phyloP scores from a whole-genome alignment of 805 yeast genomes.

The Helenozyma rhizophorensis region DNA sequence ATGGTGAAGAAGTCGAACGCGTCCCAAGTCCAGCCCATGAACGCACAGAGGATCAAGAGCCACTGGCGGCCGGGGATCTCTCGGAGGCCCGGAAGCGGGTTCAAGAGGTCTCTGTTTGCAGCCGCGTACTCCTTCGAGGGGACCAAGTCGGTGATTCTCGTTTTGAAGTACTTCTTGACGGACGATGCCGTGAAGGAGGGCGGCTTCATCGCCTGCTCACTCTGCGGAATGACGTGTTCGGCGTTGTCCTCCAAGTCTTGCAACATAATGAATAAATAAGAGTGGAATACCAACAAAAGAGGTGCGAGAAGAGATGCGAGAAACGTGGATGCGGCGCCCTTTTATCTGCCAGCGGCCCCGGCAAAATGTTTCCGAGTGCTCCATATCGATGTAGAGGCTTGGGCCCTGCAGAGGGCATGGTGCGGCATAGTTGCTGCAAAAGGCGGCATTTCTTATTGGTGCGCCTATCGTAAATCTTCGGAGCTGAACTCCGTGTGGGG shows the following conservation, averaged over 20 bases:
- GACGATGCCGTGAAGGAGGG: constrained; percentile 8
- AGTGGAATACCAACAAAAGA: no score
- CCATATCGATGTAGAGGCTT: no score
- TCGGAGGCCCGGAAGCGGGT: constrained; percentile 12
- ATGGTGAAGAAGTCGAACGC: constrained; percentile 10
- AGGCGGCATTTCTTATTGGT: no score
- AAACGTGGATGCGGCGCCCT: no score
- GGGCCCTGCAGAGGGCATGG: no score
- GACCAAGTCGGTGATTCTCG: constrained; percentile 12
- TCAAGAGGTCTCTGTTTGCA: constrained; percentile 19
- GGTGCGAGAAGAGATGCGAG: no score
- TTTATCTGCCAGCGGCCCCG: no score
- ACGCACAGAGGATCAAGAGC: constrained; percentile 7
- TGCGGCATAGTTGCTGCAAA: no score
- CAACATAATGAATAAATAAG: no score
- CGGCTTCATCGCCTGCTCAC: constrained; percentile 2
- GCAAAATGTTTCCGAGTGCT: no score
- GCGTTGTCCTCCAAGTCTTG: neutral
- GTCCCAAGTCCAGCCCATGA: constrained; percentile 12
- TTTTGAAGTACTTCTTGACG: constrained; percentile 4
- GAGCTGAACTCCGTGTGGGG: no score
- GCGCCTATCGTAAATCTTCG: no score
- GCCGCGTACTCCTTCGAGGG: constrained; percentile 11
- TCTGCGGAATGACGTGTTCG: neutral
- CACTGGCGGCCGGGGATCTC: constrained; percentile 8